Evolutionary conservation across 2,329 filamentous ascomycete genomes (phyloP), one percentile per base, ranked within the genome.

Genomic region (Neonectria punicea): DNA sequence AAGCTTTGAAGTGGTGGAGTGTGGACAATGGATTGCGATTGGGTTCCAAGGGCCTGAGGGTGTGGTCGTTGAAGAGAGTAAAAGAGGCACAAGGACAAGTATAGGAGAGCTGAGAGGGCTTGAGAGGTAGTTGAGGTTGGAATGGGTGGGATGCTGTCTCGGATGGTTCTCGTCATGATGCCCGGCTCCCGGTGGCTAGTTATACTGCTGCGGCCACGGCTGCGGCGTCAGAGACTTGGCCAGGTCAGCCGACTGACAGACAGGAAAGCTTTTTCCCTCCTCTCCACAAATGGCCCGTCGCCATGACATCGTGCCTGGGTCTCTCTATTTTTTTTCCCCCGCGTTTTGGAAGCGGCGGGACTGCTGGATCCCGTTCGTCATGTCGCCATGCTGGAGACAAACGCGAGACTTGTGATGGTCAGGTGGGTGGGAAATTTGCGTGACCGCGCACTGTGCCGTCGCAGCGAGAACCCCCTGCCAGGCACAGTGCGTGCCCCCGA

Each of bases 211-310:
- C 43, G 43, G 59, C 34, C 56, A 61, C 46, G 49, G 53, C 30
- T 18, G 46, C 51, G 28, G 47, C 47, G 49, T 57, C 53, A 53
- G 30, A 44, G 22, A 34, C 43, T 20, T 22, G 43, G 20, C 28
- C 16, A 65, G 47, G 67, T 67, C 62, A 67, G 30, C 61, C 69
- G 68, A 71, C 69, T 61, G 63, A 62, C 69, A 59, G 63, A 62
- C 67, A 66, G 32, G 60, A 68, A 67, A 73, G 65, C 65, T 67
- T 68, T 62, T 63, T 53, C 44, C 4, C 54, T 64, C 8, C 54
- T 64, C 71, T 60, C 72, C 68, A 74, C 72, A 73, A 66, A 69
- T 66, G 63, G 62, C 55, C 65, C 64, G 65, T 53, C 54, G 32
- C 25, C 41, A 28, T 58, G 32, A 47, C 68, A 54, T 58, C 20